These are phyloP conservation scores for Alectoria sarmentosa DNA, from an alignment of 495 filamentous ascomycete genomes.

Conservation along the genomic window DNA sequence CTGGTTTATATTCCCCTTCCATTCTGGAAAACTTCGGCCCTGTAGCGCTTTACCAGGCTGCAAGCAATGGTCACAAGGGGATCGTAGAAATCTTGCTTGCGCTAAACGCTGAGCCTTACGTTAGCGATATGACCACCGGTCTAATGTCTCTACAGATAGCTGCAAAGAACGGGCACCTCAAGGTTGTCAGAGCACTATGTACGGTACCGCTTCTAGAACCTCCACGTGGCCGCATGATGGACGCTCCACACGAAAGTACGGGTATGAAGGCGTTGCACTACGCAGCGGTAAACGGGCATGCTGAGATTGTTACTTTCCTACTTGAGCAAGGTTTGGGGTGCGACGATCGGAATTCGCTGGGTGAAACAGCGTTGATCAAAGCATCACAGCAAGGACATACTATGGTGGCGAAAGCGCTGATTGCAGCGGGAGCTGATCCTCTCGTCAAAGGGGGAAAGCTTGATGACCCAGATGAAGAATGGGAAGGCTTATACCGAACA, in stretches of 20 bases:
- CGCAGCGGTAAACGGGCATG: neutral
- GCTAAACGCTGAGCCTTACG: neutral
- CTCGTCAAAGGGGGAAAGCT: neutral
- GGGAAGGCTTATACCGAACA: neutral
- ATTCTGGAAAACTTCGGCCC: neutral
- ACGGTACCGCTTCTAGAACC: too few relatives aligned
- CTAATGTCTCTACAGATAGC: neutral
- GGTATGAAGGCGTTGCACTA: neutral
- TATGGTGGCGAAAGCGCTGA: neutral
- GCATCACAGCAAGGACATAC: neutral
- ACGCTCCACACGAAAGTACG: neutral
- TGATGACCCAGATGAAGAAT: too few relatives aligned
- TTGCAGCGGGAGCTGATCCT: neutral
- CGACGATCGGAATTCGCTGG: neutral
- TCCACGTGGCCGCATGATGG: neutral
- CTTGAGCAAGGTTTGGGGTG: neutral
- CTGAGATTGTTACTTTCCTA: neutral
- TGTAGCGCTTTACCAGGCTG: neutral
- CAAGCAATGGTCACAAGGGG: neutral
- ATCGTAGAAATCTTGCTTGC: slow-evolving; percentile 1
- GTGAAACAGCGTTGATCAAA: slow-evolving; percentile 1
- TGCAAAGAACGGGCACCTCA: neutral
- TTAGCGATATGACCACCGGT: neutral
- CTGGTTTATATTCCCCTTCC: too few relatives aligned
- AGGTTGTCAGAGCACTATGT: neutral